Percentiles rank a stretch among this genome's conserved stretches.
These are phyloP conservation scores for Phytophthora capsici DNA, from an alignment of 352 stramenopile genomes.

Conservation along the genomic window DNA sequence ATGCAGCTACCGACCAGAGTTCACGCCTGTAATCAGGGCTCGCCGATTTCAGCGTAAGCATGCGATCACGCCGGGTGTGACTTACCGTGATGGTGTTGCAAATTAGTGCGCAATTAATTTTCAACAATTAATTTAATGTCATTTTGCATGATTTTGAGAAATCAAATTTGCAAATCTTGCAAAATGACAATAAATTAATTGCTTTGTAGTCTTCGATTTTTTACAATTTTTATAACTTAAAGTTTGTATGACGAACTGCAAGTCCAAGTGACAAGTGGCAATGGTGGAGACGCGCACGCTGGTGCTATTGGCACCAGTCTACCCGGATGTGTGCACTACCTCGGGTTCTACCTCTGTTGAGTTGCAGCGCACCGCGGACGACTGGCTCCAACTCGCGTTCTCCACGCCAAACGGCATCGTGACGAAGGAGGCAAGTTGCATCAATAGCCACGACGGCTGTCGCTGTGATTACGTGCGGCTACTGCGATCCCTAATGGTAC, in stretches of 20 bases:
- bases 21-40: no score
- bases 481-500: slow-evolving; percentile 45
- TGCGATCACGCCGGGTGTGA: no score
- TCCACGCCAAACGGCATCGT: slow-evolving; percentile 17
- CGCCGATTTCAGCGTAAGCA: no score
- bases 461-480: slow-evolving; percentile 56
- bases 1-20: neutral
- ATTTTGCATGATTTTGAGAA: no score
- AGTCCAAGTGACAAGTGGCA: neutral
- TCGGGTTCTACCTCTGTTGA: slow-evolving; percentile 10
- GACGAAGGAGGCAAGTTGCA: slow-evolving; percentile 46
- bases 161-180: no score
- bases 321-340: slow-evolving; percentile 17
- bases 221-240: neutral
- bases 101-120: neutral
- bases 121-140: no score
- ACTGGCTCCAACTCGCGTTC: slow-evolving; percentile 46
- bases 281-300: slow-evolving; percentile 21
- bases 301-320: slow-evolving; percentile 35
- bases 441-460: slow-evolving; percentile 41
- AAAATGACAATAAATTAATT: neutral
- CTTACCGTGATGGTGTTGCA: no score
- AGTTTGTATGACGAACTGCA: slow-evolving; percentile 13
- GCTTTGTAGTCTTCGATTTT: no score
- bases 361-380: slow-evolving; percentile 35